Percentiles rank a stretch among this genome's conserved stretches.
Evolutionary conservation across 495 filamentous ascomycete species (phyloP).

Genomic region (Bathelium albidoporum): DNA sequence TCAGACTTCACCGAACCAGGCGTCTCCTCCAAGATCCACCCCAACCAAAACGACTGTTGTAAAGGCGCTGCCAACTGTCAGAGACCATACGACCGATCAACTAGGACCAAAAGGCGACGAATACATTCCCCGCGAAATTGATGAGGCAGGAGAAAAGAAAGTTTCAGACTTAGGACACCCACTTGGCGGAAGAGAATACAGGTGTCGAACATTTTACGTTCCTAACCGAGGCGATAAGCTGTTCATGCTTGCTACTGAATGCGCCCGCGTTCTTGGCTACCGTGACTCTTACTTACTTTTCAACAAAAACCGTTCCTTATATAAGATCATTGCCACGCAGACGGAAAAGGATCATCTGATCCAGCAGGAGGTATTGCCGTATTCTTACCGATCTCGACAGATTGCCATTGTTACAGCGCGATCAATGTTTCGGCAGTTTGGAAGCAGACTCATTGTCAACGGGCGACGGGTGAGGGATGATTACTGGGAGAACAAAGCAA

Average conservation of each 20-base stretch:
- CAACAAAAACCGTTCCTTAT: constrained; percentile 96
- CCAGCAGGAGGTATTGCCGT: constrained; percentile 86
- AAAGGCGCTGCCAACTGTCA: constrained; percentile 90
- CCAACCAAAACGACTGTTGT: constrained; percentile 77
- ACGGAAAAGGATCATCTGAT: constrained; percentile 95
- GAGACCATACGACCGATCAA: constrained; percentile 96
- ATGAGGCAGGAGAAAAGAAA: constrained; percentile 90
- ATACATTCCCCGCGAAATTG: constrained; percentile 87
- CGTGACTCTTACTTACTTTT: constrained; percentile 96
- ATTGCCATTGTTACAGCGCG: constrained; percentile 98
- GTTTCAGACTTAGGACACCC: constrained; percentile 73
- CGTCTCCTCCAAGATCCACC: constrained; percentile 71
- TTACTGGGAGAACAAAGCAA: constrained; percentile 95
- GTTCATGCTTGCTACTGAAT: constrained; percentile 98
- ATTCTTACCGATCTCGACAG: constrained; percentile 94
- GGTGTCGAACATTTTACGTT: constrained; percentile 87
- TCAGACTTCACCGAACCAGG: constrained; percentile 56
- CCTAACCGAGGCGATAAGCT: constrained; percentile 83
- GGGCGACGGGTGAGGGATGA: constrained; percentile 91
- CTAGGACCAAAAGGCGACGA: constrained; percentile 87
- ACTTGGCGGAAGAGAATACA: constrained; percentile 74
- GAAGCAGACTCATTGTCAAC: constrained; percentile 83
- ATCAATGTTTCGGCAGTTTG: constrained; percentile 99
- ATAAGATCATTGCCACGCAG: constrained; percentile 97
- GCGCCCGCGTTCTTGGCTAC: constrained; percentile 87